A percentile compares a stretch with the other conserved stretches of the same genome.
phyloP scores from a whole-genome alignment of 2,329 filamentous ascomycete genomes.

The Scorias spongiosa region DNA sequence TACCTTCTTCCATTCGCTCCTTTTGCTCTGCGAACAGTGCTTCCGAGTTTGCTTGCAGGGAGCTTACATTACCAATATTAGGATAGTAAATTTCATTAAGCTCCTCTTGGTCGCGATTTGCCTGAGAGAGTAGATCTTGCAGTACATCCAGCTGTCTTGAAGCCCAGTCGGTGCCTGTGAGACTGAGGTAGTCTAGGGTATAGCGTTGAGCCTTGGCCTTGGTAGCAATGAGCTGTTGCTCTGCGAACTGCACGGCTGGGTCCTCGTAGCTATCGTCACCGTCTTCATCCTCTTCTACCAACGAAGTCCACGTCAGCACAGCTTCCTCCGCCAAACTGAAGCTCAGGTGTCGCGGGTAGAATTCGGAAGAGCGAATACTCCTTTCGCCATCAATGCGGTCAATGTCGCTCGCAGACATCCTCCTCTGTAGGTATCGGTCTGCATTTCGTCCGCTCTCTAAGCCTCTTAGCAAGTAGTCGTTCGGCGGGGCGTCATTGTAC shows the following conservation, averaged over 20 bases:
- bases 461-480: conserved; percentile 36
- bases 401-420: conserved; percentile 33
- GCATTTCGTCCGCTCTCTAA: conserved; percentile 32
- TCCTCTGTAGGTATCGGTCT: conserved; percentile 42
- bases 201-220: conserved; percentile 42
- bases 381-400: conserved; percentile 6
- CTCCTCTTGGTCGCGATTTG: conserved; percentile 48
- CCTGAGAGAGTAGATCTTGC: conserved; percentile 32
- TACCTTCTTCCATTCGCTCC: conserved; percentile 49
- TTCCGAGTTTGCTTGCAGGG: conserved; percentile 49
- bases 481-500: conserved; percentile 44
- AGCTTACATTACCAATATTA: conserved; percentile 54
- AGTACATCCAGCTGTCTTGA: conserved; percentile 41
- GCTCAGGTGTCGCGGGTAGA: conserved; percentile 57
- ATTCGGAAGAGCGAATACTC: conserved; percentile 30
- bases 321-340: conserved; percentile 64
- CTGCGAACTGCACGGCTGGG: conserved; percentile 9
- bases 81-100: conserved; percentile 54
- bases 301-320: conserved; percentile 45
- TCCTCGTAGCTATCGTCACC: conserved; percentile 15
- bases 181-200: conserved; percentile 28
- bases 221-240: conserved; percentile 28
- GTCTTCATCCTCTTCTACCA: conserved; percentile 7
- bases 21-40: conserved; percentile 57
- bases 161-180: conserved; percentile 41